Base-by-base conservation (phyloP, 805 yeast species). In the Pichia rugopelliculosa region DNA sequence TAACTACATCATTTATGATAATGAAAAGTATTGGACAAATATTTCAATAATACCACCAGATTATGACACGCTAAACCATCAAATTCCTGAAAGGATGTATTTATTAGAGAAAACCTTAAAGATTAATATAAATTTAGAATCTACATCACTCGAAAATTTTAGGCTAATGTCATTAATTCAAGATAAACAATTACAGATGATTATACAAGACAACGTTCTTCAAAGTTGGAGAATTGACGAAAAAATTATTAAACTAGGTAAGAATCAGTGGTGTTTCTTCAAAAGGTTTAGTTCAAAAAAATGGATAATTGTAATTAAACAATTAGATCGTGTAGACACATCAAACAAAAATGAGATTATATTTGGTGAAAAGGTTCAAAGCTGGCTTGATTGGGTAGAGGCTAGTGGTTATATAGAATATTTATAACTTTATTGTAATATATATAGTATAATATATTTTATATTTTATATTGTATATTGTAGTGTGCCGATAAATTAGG, bases 261-360 rank as follows among this genome's bases (percentile, higher is more conserved):
- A 44, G 27, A 55, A 52, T 26, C 57, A 61, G 59, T 62, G 66
- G 62, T 58, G 64, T 36, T 41, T 59, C 17, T 49, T 56, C 21
- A 51, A 52, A 37, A 36, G 50, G 1, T 44, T 42, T 11, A 36
- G 50, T 10, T 46, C 44, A 2, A 27, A 21, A 13, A 58, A 51
- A 40, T 54, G 42, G 25, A 43, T 59, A 12, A 36, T 60, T 15
- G 43, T 61, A 23, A 56, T 60, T 36, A 56, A 51, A 42, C 52
- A 53, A 41, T 36, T 48, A 13, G 30, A 48, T 2, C 53, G 51
- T 36, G 49, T 59, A 22, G 47, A 30, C 5, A n/a, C 18, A 30
- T 30, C 34, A n/a, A 30, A 30, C n/a, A 15, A 30, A n/a, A n/a
- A 52, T 39, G 49, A 53, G 3, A 37, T 45, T 33, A 45, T 59